A percentile compares a stretch with the other conserved stretches of the same genome.
Evolutionary conservation across 2,329 filamentous ascomycete species (phyloP).

Genomic region (Chaetomium strumarium): DNA sequence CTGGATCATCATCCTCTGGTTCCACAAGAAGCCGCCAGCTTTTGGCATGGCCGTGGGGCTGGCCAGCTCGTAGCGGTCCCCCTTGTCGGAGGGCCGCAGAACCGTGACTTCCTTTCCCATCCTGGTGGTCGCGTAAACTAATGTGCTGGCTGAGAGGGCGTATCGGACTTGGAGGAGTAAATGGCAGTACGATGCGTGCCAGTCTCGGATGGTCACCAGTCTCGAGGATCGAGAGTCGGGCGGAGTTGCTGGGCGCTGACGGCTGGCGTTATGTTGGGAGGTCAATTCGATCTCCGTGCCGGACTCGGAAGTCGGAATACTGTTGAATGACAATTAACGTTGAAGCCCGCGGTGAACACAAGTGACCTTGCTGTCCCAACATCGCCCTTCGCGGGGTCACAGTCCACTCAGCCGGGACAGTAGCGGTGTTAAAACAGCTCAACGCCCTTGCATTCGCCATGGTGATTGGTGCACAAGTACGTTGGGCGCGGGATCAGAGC

Average conservation of each 20-base stretch:
- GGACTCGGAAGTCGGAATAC: no score
- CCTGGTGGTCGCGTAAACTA: constrained; percentile 5
- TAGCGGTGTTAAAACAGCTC: constrained; percentile 23
- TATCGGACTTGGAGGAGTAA: neutral
- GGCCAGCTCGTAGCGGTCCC: constrained; percentile 49
- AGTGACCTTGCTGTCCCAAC: constrained; percentile 20
- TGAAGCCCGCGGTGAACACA: constrained; percentile 1
- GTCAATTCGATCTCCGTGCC: no score
- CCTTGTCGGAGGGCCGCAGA: constrained; percentile 40
- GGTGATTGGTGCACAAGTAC: no score
- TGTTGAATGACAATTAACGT: no score
- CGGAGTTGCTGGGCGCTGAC: no score
- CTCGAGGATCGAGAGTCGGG: no score
- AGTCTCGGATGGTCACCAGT: no score
- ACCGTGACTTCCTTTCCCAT: constrained; percentile 27
- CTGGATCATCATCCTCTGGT: constrained; percentile 57
- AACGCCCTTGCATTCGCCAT: constrained; percentile 22
- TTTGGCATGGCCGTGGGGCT: constrained; percentile 52
- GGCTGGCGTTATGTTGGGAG: no score
- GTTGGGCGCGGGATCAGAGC: neutral
- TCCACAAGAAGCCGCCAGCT: constrained; percentile 53
- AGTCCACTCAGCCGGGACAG: constrained; percentile 23
- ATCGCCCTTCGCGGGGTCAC: constrained; percentile 22
- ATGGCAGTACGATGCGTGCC: neutral
- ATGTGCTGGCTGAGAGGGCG: neutral